Evolutionary conservation across 441 rosid genomes (phyloP).

Genomic region (Geranium incanum): DNA sequence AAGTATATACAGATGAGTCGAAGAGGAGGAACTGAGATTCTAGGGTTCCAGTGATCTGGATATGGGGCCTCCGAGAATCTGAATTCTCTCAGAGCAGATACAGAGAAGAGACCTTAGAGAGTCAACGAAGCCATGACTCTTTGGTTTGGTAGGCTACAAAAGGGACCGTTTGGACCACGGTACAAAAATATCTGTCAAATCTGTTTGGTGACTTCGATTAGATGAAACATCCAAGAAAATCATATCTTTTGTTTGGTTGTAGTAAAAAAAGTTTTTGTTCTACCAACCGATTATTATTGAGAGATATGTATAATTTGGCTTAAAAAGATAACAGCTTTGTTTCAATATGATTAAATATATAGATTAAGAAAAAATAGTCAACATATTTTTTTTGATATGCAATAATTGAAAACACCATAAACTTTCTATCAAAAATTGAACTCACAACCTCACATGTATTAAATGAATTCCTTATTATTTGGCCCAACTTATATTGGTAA

Average conservation of each 20-base stretch:
- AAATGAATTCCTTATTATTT: too few species aligned
- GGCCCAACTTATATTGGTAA: too few species aligned
- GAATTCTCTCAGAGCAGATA: not conserved
- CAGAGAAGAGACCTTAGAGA: not conserved
- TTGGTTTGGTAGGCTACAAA: not conserved
- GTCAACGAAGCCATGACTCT: not conserved
- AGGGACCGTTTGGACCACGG: constrained; percentile 8
- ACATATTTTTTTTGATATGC: too few species aligned
- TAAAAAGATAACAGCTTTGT: too few species aligned
- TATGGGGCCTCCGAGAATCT: not conserved
- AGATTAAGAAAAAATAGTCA: too few species aligned
- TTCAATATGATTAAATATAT: too few species aligned
- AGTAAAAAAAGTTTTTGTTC: too few species aligned
- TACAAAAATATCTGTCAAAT: not conserved
- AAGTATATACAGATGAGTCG: not conserved
- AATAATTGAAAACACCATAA: too few species aligned
- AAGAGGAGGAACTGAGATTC: not conserved
- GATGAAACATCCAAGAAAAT: not conserved
- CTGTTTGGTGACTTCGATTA: not conserved
- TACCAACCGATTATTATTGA: too few species aligned
- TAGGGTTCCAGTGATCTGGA: not conserved
- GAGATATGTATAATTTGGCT: too few species aligned
- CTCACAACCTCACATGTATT: too few species aligned
- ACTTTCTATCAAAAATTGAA: too few species aligned
- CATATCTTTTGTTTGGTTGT: not conserved